These are phyloP conservation scores for Colletotrichum falcatum DNA, from an alignment of 2,329 filamentous ascomycete species.

Conservation along the genomic window DNA sequence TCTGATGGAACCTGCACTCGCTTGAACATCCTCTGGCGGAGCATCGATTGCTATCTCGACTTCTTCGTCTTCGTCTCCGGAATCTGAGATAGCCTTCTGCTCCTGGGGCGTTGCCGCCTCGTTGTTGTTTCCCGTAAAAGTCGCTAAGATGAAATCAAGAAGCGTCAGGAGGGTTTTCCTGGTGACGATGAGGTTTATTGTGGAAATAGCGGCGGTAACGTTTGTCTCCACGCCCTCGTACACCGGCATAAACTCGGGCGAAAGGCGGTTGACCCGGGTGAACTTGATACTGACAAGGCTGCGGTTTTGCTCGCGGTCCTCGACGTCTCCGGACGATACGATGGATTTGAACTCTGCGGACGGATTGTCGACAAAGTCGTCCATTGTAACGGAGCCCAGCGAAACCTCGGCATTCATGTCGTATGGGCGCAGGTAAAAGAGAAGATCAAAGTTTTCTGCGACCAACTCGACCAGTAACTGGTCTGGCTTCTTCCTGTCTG, in stretches of 20 bases:
- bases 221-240: constrained; percentile 97
- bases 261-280: constrained; percentile 87
- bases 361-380: constrained; percentile 94
- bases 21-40: constrained; percentile 23
- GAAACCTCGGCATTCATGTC: constrained; percentile 95
- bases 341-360: constrained; percentile 95
- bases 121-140: constrained; percentile 78
- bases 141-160: constrained; percentile 92
- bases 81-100: constrained; percentile 52
- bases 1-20: constrained; percentile 79
- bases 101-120: constrained; percentile 47
- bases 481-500: constrained; percentile 80
- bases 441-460: constrained; percentile 87
- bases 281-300: constrained; percentile 93
- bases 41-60: constrained; percentile 35
- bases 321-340: constrained; percentile 82
- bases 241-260: constrained; percentile 90
- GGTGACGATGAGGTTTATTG: constrained; percentile 95
- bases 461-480: constrained; percentile 89
- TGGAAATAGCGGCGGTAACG: constrained; percentile 89
- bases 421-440: constrained; percentile 88
- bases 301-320: constrained; percentile 80
- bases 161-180: constrained; percentile 91
- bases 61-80: constrained; percentile 53
- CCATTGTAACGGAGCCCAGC: constrained; percentile 86